These are phyloP conservation scores for Brassica carinata DNA, from an alignment of 345 rosid species.

Conservation along the genomic window DNA sequence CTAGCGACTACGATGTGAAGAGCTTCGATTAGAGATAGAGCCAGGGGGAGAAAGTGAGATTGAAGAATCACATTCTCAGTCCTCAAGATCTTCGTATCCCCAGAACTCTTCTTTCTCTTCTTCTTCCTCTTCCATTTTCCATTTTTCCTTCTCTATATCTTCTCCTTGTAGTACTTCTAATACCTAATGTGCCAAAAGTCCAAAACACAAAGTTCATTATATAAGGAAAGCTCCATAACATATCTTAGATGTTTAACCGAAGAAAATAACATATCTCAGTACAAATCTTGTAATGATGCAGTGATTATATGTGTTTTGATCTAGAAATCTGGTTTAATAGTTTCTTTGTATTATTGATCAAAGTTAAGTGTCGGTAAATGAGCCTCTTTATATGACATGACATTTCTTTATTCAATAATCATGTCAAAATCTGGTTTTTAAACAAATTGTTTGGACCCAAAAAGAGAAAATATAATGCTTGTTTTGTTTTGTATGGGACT, in stretches of 20 bases:
- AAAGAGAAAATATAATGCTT: constrained; percentile 6
- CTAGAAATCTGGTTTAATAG: background rate
- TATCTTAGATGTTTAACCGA: background rate
- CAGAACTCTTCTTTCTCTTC: constrained; percentile 76
- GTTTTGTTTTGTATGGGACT: constrained; percentile 28
- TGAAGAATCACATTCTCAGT: constrained; percentile 58
- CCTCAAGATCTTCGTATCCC: constrained; percentile 90
- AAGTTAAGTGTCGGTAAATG: constrained; percentile 34
- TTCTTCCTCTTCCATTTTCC: constrained; percentile 84
- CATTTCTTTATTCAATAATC: constrained; percentile 4
- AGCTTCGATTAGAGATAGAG: constrained; percentile 59
- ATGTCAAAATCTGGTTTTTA: background rate
- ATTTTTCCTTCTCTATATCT: constrained; percentile 62
- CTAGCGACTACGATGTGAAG: constrained; percentile 40
- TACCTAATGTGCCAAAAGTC: constrained; percentile 44
- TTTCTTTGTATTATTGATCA: constrained; percentile 6
- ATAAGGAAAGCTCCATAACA: background rate
- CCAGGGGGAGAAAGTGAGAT: constrained; percentile 63
- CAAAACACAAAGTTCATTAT: background rate
- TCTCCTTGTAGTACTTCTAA: constrained; percentile 66
- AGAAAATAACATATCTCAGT: background rate
- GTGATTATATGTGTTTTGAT: background rate
- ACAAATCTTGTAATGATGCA: background rate
- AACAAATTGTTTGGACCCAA: background rate
- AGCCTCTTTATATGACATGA: constrained; percentile 1